A percentile compares a stretch with the other conserved stretches of the same genome.
These are phyloP conservation scores for Mortierella sp. DNA, from an alignment of 371 early-diverging fungal genomes.

Conservation along the genomic window DNA sequence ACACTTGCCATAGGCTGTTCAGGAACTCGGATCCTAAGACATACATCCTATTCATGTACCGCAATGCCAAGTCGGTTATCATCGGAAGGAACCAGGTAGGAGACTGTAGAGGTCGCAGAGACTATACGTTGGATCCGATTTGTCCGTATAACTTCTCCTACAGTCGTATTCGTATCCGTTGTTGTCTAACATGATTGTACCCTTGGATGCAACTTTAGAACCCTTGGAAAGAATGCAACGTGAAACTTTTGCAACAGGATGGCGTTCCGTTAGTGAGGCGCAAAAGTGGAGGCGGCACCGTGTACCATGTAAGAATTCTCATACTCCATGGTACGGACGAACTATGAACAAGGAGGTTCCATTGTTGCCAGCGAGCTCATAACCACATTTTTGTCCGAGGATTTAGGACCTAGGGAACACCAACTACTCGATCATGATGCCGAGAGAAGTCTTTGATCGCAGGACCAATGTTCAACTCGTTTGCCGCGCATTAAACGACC, in stretches of 20 bases:
- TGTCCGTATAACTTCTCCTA: too few species aligned
- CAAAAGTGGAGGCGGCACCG: constrained; percentile 95
- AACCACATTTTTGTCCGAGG: neutral
- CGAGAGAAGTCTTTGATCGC: constrained; percentile 85
- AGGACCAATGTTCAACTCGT: constrained; percentile 83
- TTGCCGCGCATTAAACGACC: constrained; percentile 74
- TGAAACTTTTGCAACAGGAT: constrained; percentile 70
- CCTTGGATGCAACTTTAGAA: constrained; percentile 62
- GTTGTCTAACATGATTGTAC: too few species aligned
- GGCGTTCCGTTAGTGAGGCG: constrained; percentile 87
- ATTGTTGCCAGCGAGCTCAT: too few species aligned
- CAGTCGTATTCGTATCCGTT: too few species aligned
- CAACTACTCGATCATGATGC: constrained; percentile 94
- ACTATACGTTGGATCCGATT: too few species aligned
- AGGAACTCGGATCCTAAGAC: constrained; percentile 71
- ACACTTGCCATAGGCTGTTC: constrained; percentile 61
- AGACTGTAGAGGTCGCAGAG: too few species aligned
- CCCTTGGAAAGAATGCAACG: constrained; percentile 93
- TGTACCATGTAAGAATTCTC: constrained; percentile 84
- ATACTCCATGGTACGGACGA: too few species aligned
- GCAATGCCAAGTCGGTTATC: constrained; percentile 90
- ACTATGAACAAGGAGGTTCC: too few species aligned
- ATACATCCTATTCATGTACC: constrained; percentile 85
- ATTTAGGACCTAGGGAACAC: constrained; percentile 94
- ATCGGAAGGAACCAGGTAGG: constrained; percentile 94